Percentiles rank a stretch among this genome's conserved stretches.
Conservation (phyloP, 768 basidiomycete genomes). For the Amanita rimosa region DNA sequence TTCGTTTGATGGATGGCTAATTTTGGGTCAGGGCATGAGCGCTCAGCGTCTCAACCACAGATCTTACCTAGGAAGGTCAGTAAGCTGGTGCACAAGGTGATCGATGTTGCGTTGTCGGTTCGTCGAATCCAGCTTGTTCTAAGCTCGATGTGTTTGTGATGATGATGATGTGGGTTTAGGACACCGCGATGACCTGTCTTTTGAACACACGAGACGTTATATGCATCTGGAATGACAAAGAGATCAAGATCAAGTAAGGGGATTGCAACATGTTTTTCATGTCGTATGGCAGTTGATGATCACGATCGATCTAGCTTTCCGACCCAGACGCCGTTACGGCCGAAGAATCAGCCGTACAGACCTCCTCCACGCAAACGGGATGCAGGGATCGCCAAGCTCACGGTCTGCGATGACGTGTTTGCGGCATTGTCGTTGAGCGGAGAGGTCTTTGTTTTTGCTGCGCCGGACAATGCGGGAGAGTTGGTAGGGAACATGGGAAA, state of each 20-base stretch:
- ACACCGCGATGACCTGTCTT: conserved; percentile 74
- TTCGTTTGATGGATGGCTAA: too few species aligned
- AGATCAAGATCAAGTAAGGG: conserved; percentile 62
- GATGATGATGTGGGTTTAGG: conserved; percentile 29
- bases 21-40: conserved; percentile 58
- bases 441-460: conserved; percentile 81
- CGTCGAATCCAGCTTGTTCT: conserved; percentile 14
- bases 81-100: conserved; percentile 57
- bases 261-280: background rate
- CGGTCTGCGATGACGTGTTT: conserved; percentile 67
- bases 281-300: background rate
- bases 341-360: conserved; percentile 66
- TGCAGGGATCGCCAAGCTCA: conserved; percentile 69
- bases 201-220: conserved; percentile 73
- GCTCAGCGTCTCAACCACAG: conserved; percentile 63
- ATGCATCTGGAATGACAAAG: conserved; percentile 68
- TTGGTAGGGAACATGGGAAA: conserved; percentile 19
- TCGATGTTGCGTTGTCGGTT: conserved; percentile 67
- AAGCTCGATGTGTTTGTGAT: background rate
- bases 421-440: conserved; percentile 78
- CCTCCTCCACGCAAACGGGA: conserved; percentile 68
- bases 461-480: conserved; percentile 21
- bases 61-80: conserved; percentile 72
- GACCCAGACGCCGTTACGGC: conserved; percentile 53
- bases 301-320: conserved; percentile 47